Conservation (phyloP, 495 filamentous ascomycete species). For the Evansstolkia leycettana region DNA sequence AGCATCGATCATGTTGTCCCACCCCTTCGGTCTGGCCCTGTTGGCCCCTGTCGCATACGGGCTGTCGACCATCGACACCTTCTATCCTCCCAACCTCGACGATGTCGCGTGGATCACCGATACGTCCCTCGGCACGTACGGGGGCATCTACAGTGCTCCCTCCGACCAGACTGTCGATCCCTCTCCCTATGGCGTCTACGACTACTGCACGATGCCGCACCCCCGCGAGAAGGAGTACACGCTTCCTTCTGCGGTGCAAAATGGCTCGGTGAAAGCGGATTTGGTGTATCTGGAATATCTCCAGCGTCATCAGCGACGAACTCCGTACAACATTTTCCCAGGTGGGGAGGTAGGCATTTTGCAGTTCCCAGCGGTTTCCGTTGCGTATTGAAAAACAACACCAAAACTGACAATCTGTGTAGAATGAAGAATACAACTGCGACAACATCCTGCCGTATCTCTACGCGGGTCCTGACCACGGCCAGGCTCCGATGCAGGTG, state of each 20-base stretch:
- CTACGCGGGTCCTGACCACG: constrained; percentile 17
- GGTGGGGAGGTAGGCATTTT: constrained; percentile 22
- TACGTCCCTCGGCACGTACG: constrained; percentile 25
- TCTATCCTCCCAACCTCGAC: constrained; percentile 23
- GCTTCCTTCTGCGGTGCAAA: constrained; percentile 16
- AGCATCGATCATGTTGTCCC: not conserved
- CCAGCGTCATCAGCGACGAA: constrained; percentile 29
- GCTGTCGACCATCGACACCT: constrained; percentile 13
- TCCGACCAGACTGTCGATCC: constrained; percentile 15
- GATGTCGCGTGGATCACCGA: constrained; percentile 27
- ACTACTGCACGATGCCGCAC: constrained; percentile 36
- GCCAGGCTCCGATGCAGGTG: constrained; percentile 19
- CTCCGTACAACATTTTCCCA: constrained; percentile 30
- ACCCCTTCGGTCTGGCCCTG: constrained; percentile 1
- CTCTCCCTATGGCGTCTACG: constrained; percentile 18
- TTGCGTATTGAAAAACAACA: not conserved
- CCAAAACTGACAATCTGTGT: not conserved
- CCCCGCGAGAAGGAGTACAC: constrained; percentile 23
- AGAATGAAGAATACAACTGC: constrained; percentile 32
- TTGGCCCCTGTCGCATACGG: not conserved
- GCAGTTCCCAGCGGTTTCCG: not conserved
- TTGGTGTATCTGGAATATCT: constrained; percentile 30
- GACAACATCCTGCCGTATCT: constrained; percentile 27
- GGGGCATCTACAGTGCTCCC: constrained; percentile 25
- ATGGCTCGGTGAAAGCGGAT: constrained; percentile 16